These are phyloP conservation scores for Ophiostoma quercus DNA, from an alignment of 2,329 filamentous ascomycete genomes.

Conservation along the genomic window DNA sequence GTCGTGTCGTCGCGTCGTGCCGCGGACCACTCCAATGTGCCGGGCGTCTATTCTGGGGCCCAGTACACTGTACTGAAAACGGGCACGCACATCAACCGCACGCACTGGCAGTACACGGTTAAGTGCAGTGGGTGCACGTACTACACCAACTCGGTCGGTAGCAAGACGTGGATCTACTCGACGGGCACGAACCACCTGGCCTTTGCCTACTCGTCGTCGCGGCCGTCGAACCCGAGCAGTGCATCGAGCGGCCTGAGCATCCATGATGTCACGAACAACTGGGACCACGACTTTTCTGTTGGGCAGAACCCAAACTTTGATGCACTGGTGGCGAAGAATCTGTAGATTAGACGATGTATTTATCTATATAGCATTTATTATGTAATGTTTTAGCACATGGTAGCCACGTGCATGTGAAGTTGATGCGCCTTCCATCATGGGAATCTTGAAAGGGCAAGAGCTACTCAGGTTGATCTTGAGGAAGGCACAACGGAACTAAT, in stretches of 20 bases:
- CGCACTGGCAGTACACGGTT: background rate
- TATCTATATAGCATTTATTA: background rate
- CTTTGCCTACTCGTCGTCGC: conserved; percentile 30
- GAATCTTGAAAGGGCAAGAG: background rate
- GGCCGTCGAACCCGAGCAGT: conserved; percentile 28
- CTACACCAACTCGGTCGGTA: conserved; percentile 23
- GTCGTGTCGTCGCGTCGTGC: background rate
- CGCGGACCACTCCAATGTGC: background rate
- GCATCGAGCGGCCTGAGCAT: conserved; percentile 27
- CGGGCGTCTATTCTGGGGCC: background rate
- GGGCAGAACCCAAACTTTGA: background rate
- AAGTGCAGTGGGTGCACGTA: background rate
- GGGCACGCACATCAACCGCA: background rate
- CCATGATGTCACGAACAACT: background rate
- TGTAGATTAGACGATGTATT: background rate
- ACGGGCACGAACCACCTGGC: conserved; percentile 32
- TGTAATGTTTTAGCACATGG: background rate
- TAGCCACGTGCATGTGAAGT: background rate
- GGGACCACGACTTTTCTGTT: background rate
- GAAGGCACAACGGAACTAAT: background rate
- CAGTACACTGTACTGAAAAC: background rate
- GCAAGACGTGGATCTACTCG: conserved; percentile 29
- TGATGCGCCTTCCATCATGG: background rate
- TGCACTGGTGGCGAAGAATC: background rate
- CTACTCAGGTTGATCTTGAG: background rate